These are phyloP conservation scores for Petasospora fabianii DNA, from an alignment of 1,139 yeast species.

Conservation along the genomic window DNA sequence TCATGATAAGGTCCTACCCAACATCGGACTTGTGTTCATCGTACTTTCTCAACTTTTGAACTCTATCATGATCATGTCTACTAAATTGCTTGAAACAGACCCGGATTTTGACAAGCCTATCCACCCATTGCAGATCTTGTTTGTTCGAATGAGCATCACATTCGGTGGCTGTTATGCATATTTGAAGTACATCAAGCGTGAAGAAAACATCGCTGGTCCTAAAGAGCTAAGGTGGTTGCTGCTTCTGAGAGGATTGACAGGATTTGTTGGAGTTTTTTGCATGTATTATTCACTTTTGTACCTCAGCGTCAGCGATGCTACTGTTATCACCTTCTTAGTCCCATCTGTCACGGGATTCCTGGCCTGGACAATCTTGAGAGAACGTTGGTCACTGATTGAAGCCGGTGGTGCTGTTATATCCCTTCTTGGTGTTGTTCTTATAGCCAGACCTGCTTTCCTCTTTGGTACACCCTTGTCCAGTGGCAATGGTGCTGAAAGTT, in stretches of 20 bases:
- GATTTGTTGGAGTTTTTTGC: slow-evolving; percentile 77
- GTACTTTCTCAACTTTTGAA: slow-evolving; percentile 64
- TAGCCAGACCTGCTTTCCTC: slow-evolving; percentile 78
- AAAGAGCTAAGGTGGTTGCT: slow-evolving; percentile 51
- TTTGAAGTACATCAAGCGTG: slow-evolving; percentile 40
- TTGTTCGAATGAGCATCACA: slow-evolving; percentile 69
- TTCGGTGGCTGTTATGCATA: slow-evolving; percentile 58
- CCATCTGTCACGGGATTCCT: slow-evolving; percentile 76
- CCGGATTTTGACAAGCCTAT: slow-evolving; percentile 50
- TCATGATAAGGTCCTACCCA: slow-evolving; percentile 14
- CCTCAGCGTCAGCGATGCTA: slow-evolving; percentile 73
- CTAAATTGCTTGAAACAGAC: slow-evolving; percentile 68
- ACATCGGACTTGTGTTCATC: slow-evolving; percentile 40
- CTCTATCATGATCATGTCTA: slow-evolving; percentile 70
- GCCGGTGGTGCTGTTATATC: slow-evolving; percentile 67
- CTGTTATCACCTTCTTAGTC: slow-evolving; percentile 71
- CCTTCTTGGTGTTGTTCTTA: slow-evolving; percentile 69
- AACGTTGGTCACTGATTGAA: slow-evolving; percentile 64
- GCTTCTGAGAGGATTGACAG: slow-evolving; percentile 63
- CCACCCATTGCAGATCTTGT: slow-evolving; percentile 73
- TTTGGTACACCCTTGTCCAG: slow-evolving; percentile 39
- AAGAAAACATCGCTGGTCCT: slow-evolving; percentile 73
- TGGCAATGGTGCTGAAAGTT: slow-evolving; percentile 19
- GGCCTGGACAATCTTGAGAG: slow-evolving; percentile 66
- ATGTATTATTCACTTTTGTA: slow-evolving; percentile 72